phyloP scores from a whole-genome alignment of 2,329 filamentous ascomycete genomes.

The Scedosporium dehoogii region DNA sequence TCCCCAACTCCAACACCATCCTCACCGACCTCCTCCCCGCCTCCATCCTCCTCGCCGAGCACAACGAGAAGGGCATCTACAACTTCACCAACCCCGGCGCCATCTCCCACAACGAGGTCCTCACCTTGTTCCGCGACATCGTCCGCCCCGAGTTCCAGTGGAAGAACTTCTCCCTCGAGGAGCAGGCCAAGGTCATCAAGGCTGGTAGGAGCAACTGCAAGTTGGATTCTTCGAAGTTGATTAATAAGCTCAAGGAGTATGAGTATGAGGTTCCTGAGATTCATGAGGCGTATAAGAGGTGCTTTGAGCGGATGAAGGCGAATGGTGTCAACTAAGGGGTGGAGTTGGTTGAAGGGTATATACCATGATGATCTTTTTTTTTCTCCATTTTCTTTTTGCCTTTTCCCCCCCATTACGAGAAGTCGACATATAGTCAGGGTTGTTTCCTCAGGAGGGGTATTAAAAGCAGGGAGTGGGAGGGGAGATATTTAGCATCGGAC shows the following conservation, averaged over 20 bases:
- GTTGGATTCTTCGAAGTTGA: constrained; percentile 52
- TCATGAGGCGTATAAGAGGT: constrained; percentile 49
- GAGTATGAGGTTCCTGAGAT: constrained; percentile 49
- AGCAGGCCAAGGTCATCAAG: constrained; percentile 59
- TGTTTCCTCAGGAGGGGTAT: not conserved
- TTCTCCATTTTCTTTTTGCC: too few relatives aligned
- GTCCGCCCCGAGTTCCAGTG: constrained; percentile 50
- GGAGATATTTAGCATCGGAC: not conserved
- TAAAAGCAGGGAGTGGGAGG: not conserved
- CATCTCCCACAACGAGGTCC: constrained; percentile 62
- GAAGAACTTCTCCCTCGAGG: constrained; percentile 57
- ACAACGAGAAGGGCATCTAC: constrained; percentile 53
- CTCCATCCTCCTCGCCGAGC: constrained; percentile 49
- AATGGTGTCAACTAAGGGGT: constrained; percentile 35
- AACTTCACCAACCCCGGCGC: constrained; percentile 64
- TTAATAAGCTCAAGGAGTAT: constrained; percentile 49
- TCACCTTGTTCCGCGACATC: constrained; percentile 52
- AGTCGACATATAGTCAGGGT: too few relatives aligned
- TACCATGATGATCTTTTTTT: too few relatives aligned
- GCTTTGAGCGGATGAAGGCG: constrained; percentile 55
- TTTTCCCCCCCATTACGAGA: too few relatives aligned
- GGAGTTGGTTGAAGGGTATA: too few relatives aligned
- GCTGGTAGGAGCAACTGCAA: constrained; percentile 57
- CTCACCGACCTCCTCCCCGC: constrained; percentile 54
- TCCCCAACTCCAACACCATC: constrained; percentile 60